Base-by-base conservation (phyloP, 768 basidiomycete genomes). In the Amanita rubescens region DNA sequence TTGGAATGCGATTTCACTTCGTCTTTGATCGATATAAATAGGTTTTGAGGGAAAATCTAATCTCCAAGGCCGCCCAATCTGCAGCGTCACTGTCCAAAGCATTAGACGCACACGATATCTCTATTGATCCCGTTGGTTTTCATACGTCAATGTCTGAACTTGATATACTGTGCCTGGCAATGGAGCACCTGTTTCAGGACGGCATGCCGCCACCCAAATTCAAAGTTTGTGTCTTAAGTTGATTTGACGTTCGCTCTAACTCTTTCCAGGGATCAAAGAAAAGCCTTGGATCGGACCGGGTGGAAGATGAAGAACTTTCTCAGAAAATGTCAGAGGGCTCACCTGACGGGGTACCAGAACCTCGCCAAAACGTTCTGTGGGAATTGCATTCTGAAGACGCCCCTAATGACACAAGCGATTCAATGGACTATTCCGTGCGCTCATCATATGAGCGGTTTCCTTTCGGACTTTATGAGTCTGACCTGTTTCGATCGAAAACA, bases 141-240 rank as follows among this genome's bases (percentile, higher is more conserved):
- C 27, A 30, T 45, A 59, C 72, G 51, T 67, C 60, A 45, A 11
- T 46, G 32, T 30, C 47, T 41, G 67, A 70, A 19, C 66, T 71
- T 58, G 69, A 69, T 47, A 64, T 66, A 19, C 57, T 82, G 35
- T 66, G 64, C 55, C 62, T 71, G 39, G 63, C 70, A 24, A 62
- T 82, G 67, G 75, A 77, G 52, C 65, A 66, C 44, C 60, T 80
- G 22, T 80, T 75, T 57, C 69, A 72, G 48, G 58, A 59, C 43
- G 71, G 73, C 12, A 62, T 77, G 57, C 69, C 68, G 37, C 72
- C 69, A 6, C 68, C 72, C 17, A 71, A 62, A 38, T 78, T 80
- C 65, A 79, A 78, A 75, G 81, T 79, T 57, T 22, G 22, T 17
- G 12, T 44, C 30, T 35, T 14, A 20, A n/a, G 10, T 30, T 19